Evolutionary conservation across 75 land plant species (phyloP).

Genomic region (Pinus taeda): DNA sequence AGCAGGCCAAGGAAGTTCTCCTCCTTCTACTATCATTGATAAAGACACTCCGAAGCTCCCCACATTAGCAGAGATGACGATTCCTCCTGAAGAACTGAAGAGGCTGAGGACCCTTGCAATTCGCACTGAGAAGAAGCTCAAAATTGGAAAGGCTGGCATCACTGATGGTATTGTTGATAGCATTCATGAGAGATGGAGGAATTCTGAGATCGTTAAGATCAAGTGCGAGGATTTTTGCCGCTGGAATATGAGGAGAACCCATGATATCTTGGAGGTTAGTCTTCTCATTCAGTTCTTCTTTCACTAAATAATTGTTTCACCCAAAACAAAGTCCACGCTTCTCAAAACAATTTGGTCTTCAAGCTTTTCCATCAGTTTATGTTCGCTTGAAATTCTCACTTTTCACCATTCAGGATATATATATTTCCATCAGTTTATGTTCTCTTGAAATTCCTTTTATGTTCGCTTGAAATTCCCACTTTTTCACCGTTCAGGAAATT

Average conservation of each 20-base stretch:
- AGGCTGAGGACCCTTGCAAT: slow-evolving; percentile 49
- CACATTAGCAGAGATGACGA: slow-evolving; percentile 51
- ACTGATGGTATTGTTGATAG: slow-evolving; percentile 71
- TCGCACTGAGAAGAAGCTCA: slow-evolving; percentile 36
- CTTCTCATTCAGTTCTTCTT: too few relatives aligned
- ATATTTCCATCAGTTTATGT: too few relatives aligned
- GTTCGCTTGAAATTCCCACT: too few relatives aligned
- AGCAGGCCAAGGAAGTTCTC: not conserved
- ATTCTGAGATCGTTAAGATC: slow-evolving; percentile 71
- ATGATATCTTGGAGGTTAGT: slow-evolving; percentile 66
- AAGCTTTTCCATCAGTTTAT: too few relatives aligned
- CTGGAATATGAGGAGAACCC: slow-evolving; percentile 75
- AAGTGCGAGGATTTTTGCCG: slow-evolving; percentile 56
- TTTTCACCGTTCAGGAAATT: too few relatives aligned
- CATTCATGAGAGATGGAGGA: slow-evolving; percentile 75
- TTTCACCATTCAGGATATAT: too few relatives aligned
- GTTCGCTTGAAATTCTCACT: too few relatives aligned
- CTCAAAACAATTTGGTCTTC: too few relatives aligned
- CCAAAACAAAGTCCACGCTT: too few relatives aligned
- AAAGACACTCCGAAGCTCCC: slow-evolving; percentile 9
- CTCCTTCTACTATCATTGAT: not conserved
- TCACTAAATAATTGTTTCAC: too few relatives aligned
- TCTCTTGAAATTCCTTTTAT: too few relatives aligned
- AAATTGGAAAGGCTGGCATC: slow-evolving; percentile 74
- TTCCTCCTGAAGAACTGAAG: slow-evolving; percentile 49